Evolutionary conservation across 495 filamentous ascomycete genomes (phyloP), one percentile per base, ranked within the genome.

Genomic region (Zalerion maritima): DNA sequence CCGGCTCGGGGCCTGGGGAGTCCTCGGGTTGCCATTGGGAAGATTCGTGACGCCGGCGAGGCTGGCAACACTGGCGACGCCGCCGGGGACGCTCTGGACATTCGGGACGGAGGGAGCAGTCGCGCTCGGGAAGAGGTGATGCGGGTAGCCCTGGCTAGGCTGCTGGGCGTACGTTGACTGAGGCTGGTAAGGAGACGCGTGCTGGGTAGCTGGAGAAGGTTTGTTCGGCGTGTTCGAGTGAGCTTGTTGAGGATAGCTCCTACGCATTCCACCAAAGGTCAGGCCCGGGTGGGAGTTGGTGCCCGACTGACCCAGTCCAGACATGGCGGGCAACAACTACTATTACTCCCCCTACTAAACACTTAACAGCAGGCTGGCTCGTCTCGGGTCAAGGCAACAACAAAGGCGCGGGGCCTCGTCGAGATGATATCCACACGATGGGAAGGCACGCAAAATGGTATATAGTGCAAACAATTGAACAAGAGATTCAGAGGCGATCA

Each of bases 171-270:
- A 24, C 41, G 57, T 58, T 32, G 52, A 39, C 30, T 55, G 48
- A 3, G 52, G 27, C 31, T 55, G 50, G 32, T 58, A 61, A n/a
- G 60, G 52, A 6, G 55, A 54, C 37, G 53, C 48, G 35, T 55
- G 53, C 25, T 56, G 54, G 19, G 50, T 38, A 17, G 57, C 50
- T 18, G 55, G 50, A 28, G 58, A 52, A 13, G 57, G 50, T 47
- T 62, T 62, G 31, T 49, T 53, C 16, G 47, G 52, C 31, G 37
- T 58, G 27, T 41, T 44, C 26, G 50, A 38, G 36, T 54, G 59
- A 15, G 54, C 45, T 22, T 53, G 45, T 34, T 42, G 46, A 34
- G 42, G 53, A 26, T 30, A 36, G 25, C 26, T 8, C 14, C 14
- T 30, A 33, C 46, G 46, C 42, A 42, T 37, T 14, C 41, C 31